phyloP scores from a whole-genome alignment of 202 grass and related monocot species.

The Bolboschoenoplectus hybrid region DNA sequence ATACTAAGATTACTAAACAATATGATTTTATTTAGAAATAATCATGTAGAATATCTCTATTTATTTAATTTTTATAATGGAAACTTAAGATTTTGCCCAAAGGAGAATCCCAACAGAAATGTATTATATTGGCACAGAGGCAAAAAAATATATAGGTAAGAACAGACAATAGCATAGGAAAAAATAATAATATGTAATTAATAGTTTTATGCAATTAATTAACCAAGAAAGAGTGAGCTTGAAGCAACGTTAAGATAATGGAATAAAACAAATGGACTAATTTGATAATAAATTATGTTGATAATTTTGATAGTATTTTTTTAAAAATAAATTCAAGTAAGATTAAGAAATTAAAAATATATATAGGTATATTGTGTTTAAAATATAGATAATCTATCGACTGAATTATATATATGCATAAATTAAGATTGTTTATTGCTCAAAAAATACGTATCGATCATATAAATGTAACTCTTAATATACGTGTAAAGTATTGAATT shows the following conservation, averaged over 20 bases:
- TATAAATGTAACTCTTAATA: too few species aligned
- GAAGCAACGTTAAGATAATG: not conserved
- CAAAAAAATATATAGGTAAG: not conserved
- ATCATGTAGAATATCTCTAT: not conserved
- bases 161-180: not conserved
- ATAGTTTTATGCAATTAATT: not conserved
- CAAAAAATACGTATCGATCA: too few species aligned
- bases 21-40: conserved; percentile 5
- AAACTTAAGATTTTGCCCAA: not conserved
- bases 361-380: too few species aligned
- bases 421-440: too few species aligned
- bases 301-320: not conserved
- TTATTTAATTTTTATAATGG: not conserved
- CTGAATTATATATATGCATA: too few species aligned
- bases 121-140: not conserved
- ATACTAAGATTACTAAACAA: conserved; percentile 10
- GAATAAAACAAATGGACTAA: not conserved
- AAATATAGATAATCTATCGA: too few species aligned
- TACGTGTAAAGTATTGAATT: too few species aligned
- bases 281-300: not conserved
- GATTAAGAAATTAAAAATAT: not conserved
- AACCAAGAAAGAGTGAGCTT: not conserved
- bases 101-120: conserved; percentile 8
- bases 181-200: not conserved
- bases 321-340: not conserved